Base-by-base conservation (phyloP, 495 filamentous ascomycete species). In the Chaetomidium leptoderma region DNA sequence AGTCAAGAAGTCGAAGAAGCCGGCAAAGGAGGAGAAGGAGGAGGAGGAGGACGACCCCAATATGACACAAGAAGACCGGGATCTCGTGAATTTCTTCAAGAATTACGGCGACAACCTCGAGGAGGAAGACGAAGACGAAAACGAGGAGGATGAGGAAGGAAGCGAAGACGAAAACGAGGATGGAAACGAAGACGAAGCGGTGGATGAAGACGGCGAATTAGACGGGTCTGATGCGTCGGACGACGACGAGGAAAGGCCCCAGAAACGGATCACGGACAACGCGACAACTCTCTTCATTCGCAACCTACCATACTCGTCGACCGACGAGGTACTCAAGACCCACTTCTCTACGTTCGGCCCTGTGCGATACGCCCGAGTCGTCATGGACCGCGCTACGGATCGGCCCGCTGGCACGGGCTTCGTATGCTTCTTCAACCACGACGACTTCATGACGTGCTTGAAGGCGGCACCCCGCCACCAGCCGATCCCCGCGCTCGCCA, bases 401-500 rank as follows among this genome's bases (percentile, higher is more conserved):
- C 83, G 88, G 14, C 90, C 93, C 2, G 88, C 87, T 36, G 93
- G 93, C 27, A 97, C 93, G 4, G 93, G 88, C 3, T 99, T 99
- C 66, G 91, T 96, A 17, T 93, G 89, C 71, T 97, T 97, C 78
- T 87, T 84, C 75, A 85, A 89, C 54, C 69, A 72, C 44, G 83
- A 86, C 17, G 88, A 96, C 69, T 86, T 82, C 30, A 76, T 81
- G 48, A 66, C 77, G 23, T 97, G 95, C 71, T 70, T 96, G 42
- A 81, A 82, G 49, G 78, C 77, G 23, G 88, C 90, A 3, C 93
- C 93, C 3, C 80, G 77, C 21, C 70, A 74, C 19, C 70, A 73
- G 17, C 72, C 81, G 8, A 59, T 72, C n/a, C 66, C 70, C 11
- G 67, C 70, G 17, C 66, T 74, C 9, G 65, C 78, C 62, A 88